A percentile compares a stretch with the other conserved stretches of the same genome.
Conservation (phyloP, 2,329 filamentous ascomycete species). For the Phaeosphaeria sp. region DNA sequence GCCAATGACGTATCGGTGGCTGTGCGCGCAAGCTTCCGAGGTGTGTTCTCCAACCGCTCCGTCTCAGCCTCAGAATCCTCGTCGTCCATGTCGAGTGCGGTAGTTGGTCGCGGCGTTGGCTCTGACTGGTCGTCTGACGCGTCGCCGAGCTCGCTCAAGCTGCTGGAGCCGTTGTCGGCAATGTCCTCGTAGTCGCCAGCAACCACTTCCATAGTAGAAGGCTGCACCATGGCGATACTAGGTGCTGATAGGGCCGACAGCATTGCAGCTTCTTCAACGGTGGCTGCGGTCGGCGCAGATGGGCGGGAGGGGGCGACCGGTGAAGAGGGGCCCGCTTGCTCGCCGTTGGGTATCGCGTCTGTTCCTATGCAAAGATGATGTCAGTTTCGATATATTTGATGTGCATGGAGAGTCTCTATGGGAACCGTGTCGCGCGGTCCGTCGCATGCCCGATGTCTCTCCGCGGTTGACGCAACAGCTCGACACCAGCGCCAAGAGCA, state of each 20-base stretch:
- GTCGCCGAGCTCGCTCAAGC: conserved; percentile 88
- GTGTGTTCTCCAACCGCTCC: conserved; percentile 89
- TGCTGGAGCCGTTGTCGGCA: conserved; percentile 74
- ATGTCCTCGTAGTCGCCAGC: conserved; percentile 53
- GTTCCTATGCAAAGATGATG: conserved; percentile 17
- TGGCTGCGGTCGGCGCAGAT: conserved; percentile 23
- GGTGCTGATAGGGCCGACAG: conserved; percentile 34
- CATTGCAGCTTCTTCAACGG: conserved; percentile 25
- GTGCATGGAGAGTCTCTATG: neutral
- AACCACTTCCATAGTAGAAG: conserved; percentile 16
- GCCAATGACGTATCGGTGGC: conserved; percentile 42
- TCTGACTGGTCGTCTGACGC: conserved; percentile 67
- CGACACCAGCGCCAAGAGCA: conserved; percentile 10
- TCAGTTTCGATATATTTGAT: conserved; percentile 9
- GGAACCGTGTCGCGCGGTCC: conserved; percentile 5
- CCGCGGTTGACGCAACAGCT: conserved; percentile 28
- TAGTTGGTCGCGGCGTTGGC: conserved; percentile 34
- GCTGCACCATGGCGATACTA: conserved; percentile 20
- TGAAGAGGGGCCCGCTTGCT: conserved; percentile 37
- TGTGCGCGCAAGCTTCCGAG: conserved; percentile 63
- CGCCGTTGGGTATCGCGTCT: conserved; percentile 17
- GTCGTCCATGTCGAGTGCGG: conserved; percentile 53
- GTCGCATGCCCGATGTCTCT: conserved; percentile 18
- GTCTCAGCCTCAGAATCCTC: conserved; percentile 89
- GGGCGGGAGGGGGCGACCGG: conserved; percentile 54